Base-by-base conservation (phyloP, 257 asterid species). In the Solanum commersonii region DNA sequence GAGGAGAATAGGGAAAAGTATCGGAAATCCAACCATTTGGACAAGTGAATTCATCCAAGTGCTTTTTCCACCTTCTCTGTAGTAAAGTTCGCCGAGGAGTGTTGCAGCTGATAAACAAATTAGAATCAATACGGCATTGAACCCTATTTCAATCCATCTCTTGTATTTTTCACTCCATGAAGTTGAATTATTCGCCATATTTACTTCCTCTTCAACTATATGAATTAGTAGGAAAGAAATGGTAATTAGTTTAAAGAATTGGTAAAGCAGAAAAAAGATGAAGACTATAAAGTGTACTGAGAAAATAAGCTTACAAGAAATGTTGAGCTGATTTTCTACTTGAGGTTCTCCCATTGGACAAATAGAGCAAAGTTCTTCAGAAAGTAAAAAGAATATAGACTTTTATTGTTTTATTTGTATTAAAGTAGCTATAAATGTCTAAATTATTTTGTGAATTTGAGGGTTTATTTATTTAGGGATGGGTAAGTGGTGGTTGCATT, bases 81-180 rank as follows among this genome's bases (percentile, higher is more conserved):
- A 93, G 84, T 92, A 92, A 33, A 92, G 85, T 86, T 93, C 60
- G 0, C 93, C 92, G 8, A 93, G 87, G 8, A 93, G 89, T 6
- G 93, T 90, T 6, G 92, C 93, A 0, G 82, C 35, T 11, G 92
- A 87, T 84, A 91, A 89, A 60, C 92, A 91, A 35, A 79, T 8
- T 89, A 93, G 90, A 22, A 92, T 85, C 11, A 92, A 59, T 81
- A 87, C 9, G 2, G 92, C 63, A 25, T 84, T 87, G 10, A 89
- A 71, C 9, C 87, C 88, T 86, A 88, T 88, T 49, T 87, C 90
- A 18, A 90, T 42, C 92, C 93, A 91, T 12, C 42, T 81, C 16
- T 81, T 46, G 85, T 81, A 81, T 46, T 81, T 81, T 29, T 60
- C 85, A 27, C 25, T 38, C 85, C 85, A 81, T 2, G 67, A 46